Evolutionary conservation across 371 early-diverging fungal genomes (phyloP), one percentile per base, ranked within the genome.

Genomic region (Blakeslea trispora): DNA sequence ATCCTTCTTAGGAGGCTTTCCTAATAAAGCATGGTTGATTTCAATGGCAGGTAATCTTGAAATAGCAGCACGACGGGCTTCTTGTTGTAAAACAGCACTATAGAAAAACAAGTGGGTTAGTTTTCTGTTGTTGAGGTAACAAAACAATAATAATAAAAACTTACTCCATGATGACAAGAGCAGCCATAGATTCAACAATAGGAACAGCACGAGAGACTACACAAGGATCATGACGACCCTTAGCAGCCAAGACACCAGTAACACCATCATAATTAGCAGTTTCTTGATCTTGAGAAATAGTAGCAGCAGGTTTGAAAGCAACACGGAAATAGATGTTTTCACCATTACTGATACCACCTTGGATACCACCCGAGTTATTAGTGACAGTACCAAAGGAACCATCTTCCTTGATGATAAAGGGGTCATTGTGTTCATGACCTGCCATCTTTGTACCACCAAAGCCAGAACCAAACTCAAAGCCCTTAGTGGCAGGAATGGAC

Each of bases 161-260:
- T 59, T 76, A 87, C 86, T 98, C 98, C 93, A 97, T 97, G 41
- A 97, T 76, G 32, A 89, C 92, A 51, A 97, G 69, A 0, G 95
- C 84, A 11, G 98, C 93, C 98, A 98, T 98, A 13, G 95, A 79
- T 78, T 97, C 98, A 35, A 98, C 97, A 63, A 98, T 98, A 18
- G 98, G 96, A 14, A 93, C 93, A 6, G 98, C 98, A 35, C 98
- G 77, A 8, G 97, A 92, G 14, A 96, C 89, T 1, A 98, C 98
- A 53, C 95, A 98, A 10, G 98, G 98, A 71, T 98, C 98, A 71
- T 98, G 98, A 32, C 98, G 82, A 41, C 98, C 98, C 40, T 93
- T 87, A 5, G 97, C 92, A n/a, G 89, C 89, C 55, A 98, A 79
- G 4, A 81, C 80, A 32, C 97, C 97, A 32, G 71, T 76, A 0